Percentiles rank a stretch among this genome's conserved stretches.
phyloP scores from a whole-genome alignment of 768 basidiomycete species.

The Astraeus odoratus region DNA sequence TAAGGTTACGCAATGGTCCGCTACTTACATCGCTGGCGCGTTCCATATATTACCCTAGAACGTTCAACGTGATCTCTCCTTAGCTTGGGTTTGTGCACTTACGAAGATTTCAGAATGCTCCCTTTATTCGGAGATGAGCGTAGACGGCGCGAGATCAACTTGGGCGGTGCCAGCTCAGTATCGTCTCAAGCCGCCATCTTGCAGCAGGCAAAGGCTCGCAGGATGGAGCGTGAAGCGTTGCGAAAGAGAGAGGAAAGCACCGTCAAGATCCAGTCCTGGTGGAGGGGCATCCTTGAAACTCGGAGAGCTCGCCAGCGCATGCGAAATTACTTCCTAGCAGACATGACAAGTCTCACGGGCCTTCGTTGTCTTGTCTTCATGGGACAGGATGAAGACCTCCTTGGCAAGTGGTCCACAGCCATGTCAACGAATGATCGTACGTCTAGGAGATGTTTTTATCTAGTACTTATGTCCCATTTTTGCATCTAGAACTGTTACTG shows the following conservation, averaged over 20 bases:
- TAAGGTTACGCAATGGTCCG: too few relatives aligned
- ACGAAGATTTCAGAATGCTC: conserved; percentile 20
- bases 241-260: conserved; percentile 55
- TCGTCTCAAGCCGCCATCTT: conserved; percentile 52
- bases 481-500: conserved; percentile 34
- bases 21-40: too few relatives aligned
- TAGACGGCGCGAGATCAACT: conserved; percentile 60
- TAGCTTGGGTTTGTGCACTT: neutral
- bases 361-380: conserved; percentile 62
- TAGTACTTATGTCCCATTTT: neutral
- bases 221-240: conserved; percentile 49
- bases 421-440: conserved; percentile 16
- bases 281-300: conserved; percentile 46
- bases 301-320: conserved; percentile 38
- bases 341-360: conserved; percentile 47
- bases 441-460: neutral
- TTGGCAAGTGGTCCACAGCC: conserved; percentile 27
- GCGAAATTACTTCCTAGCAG: conserved; percentile 41
- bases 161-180: conserved; percentile 56
- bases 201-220: conserved; percentile 51
- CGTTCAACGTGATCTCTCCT: too few relatives aligned
- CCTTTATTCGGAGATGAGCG: conserved; percentile 47
- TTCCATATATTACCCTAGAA: too few relatives aligned
- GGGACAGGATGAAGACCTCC: conserved; percentile 32
- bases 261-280: conserved; percentile 60